phyloP scores from a whole-genome alignment of 2,329 filamentous ascomycete genomes.

The Fusarium succisae region DNA sequence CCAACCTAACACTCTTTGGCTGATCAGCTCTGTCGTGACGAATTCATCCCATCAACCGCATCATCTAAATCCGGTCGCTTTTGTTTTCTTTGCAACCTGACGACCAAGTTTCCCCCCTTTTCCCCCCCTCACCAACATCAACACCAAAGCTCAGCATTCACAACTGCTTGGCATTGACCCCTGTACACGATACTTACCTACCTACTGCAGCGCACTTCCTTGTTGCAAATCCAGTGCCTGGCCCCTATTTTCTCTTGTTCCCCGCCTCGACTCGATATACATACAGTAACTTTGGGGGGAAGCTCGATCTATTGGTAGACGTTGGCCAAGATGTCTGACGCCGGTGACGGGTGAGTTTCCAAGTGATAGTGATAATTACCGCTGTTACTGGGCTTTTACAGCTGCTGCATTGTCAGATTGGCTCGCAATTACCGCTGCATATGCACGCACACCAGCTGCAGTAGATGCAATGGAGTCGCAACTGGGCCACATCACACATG shows the following conservation, averaged over 20 bases:
- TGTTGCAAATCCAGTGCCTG: conserved; percentile 22
- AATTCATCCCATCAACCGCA: conserved; percentile 16
- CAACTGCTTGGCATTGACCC: conserved; percentile 21
- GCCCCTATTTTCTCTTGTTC: conserved; percentile 30
- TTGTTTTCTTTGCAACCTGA: not conserved
- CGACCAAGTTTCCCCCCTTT: not conserved
- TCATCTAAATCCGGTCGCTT: not conserved
- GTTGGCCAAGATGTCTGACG: conserved; percentile 39
- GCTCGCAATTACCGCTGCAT: conserved; percentile 17
- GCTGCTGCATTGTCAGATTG: conserved; percentile 1
- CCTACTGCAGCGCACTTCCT: conserved; percentile 15
- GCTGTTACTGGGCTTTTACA: not conserved
- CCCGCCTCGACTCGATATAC: conserved; percentile 17
- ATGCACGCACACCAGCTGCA: conserved; percentile 23
- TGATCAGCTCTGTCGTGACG: conserved; percentile 4
- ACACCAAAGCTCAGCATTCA: conserved; percentile 4
- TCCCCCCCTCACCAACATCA: not conserved
- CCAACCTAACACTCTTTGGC: not conserved
- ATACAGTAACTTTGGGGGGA: not conserved
- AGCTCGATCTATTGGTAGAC: conserved; percentile 13
- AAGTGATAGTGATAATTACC: not conserved
- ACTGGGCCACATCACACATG: conserved; percentile 33
- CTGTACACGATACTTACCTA: conserved; percentile 5
- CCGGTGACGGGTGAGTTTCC: conserved; percentile 39
- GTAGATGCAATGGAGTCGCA: conserved; percentile 15